These are phyloP conservation scores for Solanum lignicaule DNA, from an alignment of 257 asterid genomes.

Conservation along the genomic window DNA sequence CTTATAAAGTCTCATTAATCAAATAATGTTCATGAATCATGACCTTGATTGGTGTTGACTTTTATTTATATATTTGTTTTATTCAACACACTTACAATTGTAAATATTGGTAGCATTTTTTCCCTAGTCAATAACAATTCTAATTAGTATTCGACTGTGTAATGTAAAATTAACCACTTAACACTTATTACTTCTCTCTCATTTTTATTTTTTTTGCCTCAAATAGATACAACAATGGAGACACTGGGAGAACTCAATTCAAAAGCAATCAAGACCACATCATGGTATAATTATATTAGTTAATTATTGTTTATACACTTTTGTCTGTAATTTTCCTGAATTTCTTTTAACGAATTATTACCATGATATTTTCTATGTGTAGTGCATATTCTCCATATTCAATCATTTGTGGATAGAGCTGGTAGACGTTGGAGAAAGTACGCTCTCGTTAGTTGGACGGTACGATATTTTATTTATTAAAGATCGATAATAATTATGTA, in stretches of 20 bases:
- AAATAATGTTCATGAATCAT: not conserved
- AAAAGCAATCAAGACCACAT: slow-evolving; percentile 19
- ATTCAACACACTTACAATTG: not conserved
- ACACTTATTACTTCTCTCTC: not conserved
- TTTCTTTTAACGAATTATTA: not conserved
- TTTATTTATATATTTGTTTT: no score
- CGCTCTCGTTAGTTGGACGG: slow-evolving; percentile 58
- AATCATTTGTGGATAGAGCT: slow-evolving; percentile 40
- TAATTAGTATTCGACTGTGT: not conserved
- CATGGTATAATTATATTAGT: slow-evolving; percentile 15
- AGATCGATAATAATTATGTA: not conserved
- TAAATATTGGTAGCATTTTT: not conserved
- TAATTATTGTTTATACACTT: not conserved
- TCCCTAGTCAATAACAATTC: not conserved
- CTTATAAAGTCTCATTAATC: not conserved
- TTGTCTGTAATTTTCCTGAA: not conserved
- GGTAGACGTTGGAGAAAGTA: slow-evolving; percentile 75
- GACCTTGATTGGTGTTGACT: no score
- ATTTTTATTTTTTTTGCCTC: not conserved
- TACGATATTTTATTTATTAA: slow-evolving; percentile 18
- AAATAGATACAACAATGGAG: slow-evolving; percentile 67
- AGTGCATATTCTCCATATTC: slow-evolving; percentile 5
- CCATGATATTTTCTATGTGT: not conserved
- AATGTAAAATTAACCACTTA: not conserved
- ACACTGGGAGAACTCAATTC: slow-evolving; percentile 60